Evolutionary conservation across 2,329 filamentous ascomycete genomes (phyloP).

Genomic region (Pezicula rhizophila): DNA sequence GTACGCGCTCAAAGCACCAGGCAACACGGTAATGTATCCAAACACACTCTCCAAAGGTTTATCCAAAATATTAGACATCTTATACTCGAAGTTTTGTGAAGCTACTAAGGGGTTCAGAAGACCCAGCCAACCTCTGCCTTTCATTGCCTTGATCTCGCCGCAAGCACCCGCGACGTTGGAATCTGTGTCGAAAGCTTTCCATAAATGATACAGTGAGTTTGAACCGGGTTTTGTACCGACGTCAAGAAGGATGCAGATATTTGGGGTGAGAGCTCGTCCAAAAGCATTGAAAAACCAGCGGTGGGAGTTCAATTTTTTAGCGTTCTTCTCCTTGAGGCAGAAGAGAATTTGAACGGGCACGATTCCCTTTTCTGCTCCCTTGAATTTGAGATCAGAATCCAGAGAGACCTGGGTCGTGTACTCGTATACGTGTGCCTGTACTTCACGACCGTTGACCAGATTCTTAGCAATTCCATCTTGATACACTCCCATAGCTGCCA

Average conservation of each 20-base stretch:
- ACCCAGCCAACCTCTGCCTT: constrained; percentile 76
- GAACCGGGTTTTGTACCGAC: constrained; percentile 88
- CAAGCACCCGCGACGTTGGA: constrained; percentile 96
- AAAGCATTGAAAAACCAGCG: constrained; percentile 99
- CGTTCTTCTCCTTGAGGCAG: constrained; percentile 95
- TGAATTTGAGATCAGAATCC: constrained; percentile 94
- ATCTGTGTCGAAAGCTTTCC: constrained; percentile 98
- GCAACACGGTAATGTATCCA: constrained; percentile 95
- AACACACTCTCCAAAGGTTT: constrained; percentile 97
- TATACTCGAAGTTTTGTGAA: constrained; percentile 98
- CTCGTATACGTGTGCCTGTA: constrained; percentile 96
- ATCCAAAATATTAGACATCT: constrained; percentile 98
- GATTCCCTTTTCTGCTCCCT: constrained; percentile 97
- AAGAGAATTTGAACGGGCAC: constrained; percentile 98
- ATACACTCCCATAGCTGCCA: constrained; percentile 96
- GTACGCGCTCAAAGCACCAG: constrained; percentile 91
- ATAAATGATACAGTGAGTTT: constrained; percentile 92
- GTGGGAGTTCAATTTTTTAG: constrained; percentile 96
- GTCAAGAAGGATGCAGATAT: constrained; percentile 93
- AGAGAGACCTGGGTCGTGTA: constrained; percentile 98
- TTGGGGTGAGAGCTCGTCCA: constrained; percentile 84
- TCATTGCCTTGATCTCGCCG: constrained; percentile 96
- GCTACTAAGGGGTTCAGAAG: constrained; percentile 91
- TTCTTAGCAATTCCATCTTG: constrained; percentile 99
- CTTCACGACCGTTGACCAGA: constrained; percentile 89